phyloP scores from a whole-genome alignment of 108 stramenopile species.

The Cylindrotheca fusiformis region DNA sequence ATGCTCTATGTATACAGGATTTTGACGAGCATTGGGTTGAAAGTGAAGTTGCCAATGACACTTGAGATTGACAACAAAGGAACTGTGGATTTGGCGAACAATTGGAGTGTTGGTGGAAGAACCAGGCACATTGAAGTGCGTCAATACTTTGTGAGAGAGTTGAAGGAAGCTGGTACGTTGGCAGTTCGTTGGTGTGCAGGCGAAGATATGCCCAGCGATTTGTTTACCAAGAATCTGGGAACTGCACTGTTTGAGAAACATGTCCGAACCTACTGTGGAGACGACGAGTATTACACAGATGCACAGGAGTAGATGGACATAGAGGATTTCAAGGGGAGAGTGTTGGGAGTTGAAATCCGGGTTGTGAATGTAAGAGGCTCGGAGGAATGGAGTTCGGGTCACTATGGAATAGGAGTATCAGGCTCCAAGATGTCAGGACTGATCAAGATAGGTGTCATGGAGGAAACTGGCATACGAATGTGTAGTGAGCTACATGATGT shows the following conservation, averaged over 20 bases:
- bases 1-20: slow-evolving; percentile 12
- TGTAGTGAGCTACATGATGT: no score
- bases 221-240: slow-evolving; percentile 10
- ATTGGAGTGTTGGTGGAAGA: slow-evolving; percentile 1
- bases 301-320: no score
- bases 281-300: no score
- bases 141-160: background rate
- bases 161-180: slow-evolving; percentile 1
- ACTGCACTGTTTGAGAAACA: slow-evolving; percentile 2
- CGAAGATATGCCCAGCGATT: background rate
- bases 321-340: no score
- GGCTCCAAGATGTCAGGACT: no score
- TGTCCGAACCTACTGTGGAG: background rate
- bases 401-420: no score
- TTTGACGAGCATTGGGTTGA: slow-evolving; percentile 12
- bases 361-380: no score
- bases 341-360: no score
- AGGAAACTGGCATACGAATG: no score
- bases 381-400: no score
- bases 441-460: no score
- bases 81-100: slow-evolving; percentile 24
- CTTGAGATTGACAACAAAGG: slow-evolving; percentile 37
- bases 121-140: slow-evolving; percentile 12
- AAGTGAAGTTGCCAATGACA: slow-evolving; percentile 24
- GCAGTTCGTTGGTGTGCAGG: background rate